Evolutionary conservation across 2,329 filamentous ascomycete species (phyloP).

Genomic region (Drechslerella coelobrocha): DNA sequence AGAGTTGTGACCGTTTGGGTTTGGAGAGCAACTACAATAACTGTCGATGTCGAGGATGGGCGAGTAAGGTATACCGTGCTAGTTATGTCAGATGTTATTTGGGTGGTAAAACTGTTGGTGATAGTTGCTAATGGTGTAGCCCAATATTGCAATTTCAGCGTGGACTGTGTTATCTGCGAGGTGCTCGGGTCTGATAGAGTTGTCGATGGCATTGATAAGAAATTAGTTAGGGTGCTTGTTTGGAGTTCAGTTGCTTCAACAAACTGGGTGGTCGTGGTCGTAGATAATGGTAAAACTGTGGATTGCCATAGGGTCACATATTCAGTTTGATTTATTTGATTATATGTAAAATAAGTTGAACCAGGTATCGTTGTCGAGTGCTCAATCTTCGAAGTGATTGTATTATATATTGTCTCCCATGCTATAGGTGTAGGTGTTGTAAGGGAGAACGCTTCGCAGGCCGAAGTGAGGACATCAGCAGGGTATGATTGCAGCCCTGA

Average conservation of each 20-base stretch:
- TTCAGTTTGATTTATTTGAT: neutral
- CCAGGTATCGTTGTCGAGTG: neutral
- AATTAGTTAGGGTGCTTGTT: neutral
- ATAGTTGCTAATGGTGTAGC: neutral
- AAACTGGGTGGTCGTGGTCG: conserved; percentile 1
- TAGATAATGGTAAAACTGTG: neutral
- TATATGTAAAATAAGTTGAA: neutral
- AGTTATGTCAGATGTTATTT: neutral
- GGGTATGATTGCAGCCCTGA: too few species aligned
- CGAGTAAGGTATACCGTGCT: neutral
- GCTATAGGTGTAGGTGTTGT: too few species aligned
- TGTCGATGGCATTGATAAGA: neutral
- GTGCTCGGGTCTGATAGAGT: neutral
- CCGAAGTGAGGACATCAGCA: too few species aligned
- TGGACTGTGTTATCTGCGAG: neutral
- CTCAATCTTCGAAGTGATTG: neutral
- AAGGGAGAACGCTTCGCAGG: too few species aligned
- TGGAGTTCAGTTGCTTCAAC: conserved; percentile 1
- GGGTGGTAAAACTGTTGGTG: conserved; percentile 1
- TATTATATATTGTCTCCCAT: too few species aligned
- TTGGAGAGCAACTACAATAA: conserved; percentile 8
- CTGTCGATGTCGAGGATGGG: conserved; percentile 2
- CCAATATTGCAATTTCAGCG: neutral
- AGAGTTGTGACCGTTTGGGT: neutral
- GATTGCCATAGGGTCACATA: conserved; percentile 1